These are phyloP conservation scores for Trifolium subterraneum DNA, from an alignment of 306 rosid species.

Conservation along the genomic window DNA sequence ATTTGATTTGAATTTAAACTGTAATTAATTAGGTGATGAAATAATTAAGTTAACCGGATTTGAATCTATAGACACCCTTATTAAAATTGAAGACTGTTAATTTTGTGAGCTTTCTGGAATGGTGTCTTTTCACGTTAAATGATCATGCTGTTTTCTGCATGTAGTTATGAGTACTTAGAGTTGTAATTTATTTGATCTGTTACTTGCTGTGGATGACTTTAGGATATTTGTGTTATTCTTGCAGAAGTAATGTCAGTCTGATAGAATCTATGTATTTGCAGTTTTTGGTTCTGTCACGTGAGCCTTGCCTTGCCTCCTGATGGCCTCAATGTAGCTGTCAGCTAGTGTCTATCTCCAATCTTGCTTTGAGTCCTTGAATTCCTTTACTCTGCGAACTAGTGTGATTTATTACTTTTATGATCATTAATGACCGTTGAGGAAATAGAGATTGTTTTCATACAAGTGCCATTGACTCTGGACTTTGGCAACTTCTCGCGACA, in stretches of 20 bases:
- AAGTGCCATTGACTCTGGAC: conserved; percentile 56
- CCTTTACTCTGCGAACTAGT: conserved; percentile 4
- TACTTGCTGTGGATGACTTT: background rate
- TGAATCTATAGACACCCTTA: background rate
- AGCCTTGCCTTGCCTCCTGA: conserved; percentile 26
- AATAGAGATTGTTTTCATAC: conserved; percentile 23
- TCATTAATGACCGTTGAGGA: conserved; percentile 67
- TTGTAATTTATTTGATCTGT: conserved; percentile 7
- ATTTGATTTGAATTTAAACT: conserved; percentile 8
- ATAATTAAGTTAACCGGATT: background rate
- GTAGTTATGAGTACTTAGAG: background rate
- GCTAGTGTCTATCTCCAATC: background rate
- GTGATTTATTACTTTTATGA: conserved; percentile 1
- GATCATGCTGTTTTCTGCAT: background rate
- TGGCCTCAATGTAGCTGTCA: conserved; percentile 51
- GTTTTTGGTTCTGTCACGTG: conserved; percentile 35
- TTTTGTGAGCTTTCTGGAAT: background rate
- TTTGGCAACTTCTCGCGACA: conserved; percentile 33
- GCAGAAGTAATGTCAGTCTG: background rate
- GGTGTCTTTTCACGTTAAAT: background rate
- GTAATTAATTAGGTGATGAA: background rate
- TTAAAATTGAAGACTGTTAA: background rate
- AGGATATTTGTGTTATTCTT: background rate
- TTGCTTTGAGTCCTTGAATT: conserved; percentile 6
- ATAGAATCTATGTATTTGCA: conserved; percentile 45